Conservation (phyloP, 768 basidiomycete species). For the Termitomyces eurrhizus region DNA sequence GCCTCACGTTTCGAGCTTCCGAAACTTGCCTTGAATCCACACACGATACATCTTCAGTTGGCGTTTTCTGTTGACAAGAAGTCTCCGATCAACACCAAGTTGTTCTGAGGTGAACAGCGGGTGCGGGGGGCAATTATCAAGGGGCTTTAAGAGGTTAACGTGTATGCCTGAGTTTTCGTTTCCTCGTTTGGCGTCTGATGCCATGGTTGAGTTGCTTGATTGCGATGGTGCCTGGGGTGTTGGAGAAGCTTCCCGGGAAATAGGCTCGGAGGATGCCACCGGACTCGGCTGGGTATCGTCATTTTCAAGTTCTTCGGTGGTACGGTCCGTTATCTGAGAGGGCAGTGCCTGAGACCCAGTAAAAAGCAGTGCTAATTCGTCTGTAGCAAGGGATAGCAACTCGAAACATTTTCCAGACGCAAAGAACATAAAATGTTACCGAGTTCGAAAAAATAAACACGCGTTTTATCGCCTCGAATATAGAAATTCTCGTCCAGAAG, state of each 20-base stretch:
- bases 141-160: constrained; percentile 35
- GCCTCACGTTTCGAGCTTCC: constrained; percentile 33
- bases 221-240: constrained; percentile 1
- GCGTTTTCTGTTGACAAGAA: constrained; percentile 91
- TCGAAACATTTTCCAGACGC: background rate
- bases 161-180: constrained; percentile 20
- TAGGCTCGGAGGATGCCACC: constrained; percentile 2
- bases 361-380: constrained; percentile 77
- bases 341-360: constrained; percentile 53
- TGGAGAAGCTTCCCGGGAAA: constrained; percentile 3
- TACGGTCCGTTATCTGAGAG: constrained; percentile 24
- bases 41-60: constrained; percentile 97
- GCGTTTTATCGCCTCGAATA: constrained; percentile 92
- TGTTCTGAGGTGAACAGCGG: constrained; percentile 79
- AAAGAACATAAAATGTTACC: constrained; percentile 39
- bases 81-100: constrained; percentile 83
- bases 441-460: constrained; percentile 94
- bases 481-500: constrained; percentile 94
- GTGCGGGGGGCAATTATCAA: constrained; percentile 35
- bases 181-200: background rate
- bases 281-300: constrained; percentile 23
- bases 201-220: constrained; percentile 1
- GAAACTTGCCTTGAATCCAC: constrained; percentile 89
- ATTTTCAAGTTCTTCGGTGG: constrained; percentile 30
- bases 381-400: constrained; percentile 29